Conservation (phyloP, 1,284 basidiomycete species). For the Athelia psychrophila region DNA sequence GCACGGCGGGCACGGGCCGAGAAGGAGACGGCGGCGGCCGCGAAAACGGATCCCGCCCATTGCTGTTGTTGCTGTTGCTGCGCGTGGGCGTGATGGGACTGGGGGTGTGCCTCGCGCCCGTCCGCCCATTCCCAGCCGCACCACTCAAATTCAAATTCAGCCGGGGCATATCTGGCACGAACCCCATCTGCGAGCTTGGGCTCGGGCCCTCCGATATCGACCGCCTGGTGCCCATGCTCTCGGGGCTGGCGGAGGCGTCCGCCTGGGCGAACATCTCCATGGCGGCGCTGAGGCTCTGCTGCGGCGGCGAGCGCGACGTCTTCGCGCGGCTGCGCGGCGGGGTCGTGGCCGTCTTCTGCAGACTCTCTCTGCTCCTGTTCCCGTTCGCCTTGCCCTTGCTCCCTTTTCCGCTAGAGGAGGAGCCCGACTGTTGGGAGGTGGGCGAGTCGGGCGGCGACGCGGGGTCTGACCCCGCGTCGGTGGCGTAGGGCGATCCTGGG, state of each 20-base stretch:
- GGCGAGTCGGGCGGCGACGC: slow-evolving; percentile 38
- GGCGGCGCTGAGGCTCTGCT: slow-evolving; percentile 57
- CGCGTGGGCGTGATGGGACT: slow-evolving; percentile 22
- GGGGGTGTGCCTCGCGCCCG: no score
- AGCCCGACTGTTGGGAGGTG: slow-evolving; percentile 29
- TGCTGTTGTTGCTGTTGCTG: background rate
- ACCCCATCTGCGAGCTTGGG: slow-evolving; percentile 18
- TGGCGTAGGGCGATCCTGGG: slow-evolving; percentile 55
- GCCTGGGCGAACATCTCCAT: slow-evolving; percentile 52
- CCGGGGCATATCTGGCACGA: background rate
- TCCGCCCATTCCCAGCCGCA: background rate
- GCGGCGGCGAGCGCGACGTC: slow-evolving; percentile 42
- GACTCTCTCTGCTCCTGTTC: background rate
- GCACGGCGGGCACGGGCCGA: slow-evolving; percentile 34
- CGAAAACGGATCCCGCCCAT: slow-evolving; percentile 14
- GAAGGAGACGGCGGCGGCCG: slow-evolving; percentile 38
- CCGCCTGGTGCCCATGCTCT: slow-evolving; percentile 5
- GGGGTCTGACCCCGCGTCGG: slow-evolving; percentile 34
- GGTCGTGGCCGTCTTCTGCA: background rate
- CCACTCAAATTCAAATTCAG: background rate
- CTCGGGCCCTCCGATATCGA: slow-evolving; percentile 29
- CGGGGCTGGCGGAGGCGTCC: slow-evolving; percentile 24
- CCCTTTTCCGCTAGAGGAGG: slow-evolving; percentile 6
- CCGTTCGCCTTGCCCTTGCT: background rate
- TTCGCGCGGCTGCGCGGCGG: slow-evolving; percentile 39